Evolutionary conservation across 768 basidiomycete species (phyloP).

Genomic region (Floccularia luteovirens): DNA sequence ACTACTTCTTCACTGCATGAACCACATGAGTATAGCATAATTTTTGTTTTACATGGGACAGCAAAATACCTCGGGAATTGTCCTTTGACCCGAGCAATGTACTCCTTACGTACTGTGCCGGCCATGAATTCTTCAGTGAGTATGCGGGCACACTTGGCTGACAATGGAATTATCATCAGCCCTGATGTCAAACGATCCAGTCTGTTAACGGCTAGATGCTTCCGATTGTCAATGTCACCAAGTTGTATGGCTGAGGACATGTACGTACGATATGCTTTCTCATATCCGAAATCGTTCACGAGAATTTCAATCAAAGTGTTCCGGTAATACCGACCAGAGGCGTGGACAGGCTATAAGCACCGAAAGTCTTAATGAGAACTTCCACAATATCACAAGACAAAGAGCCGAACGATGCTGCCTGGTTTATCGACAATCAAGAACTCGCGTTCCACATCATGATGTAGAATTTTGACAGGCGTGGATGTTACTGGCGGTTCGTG

Average conservation of each 20-base stretch:
- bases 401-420: slow-evolving; percentile 80
- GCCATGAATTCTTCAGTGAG: slow-evolving; percentile 78
- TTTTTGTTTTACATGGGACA: no score
- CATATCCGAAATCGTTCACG: slow-evolving; percentile 73
- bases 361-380: not conserved
- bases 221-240: slow-evolving; percentile 5
- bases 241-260: slow-evolving; percentile 9
- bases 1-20: slow-evolving; percentile 68
- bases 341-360: slow-evolving; percentile 77
- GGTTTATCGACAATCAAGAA: slow-evolving; percentile 96
- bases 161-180: slow-evolving; percentile 87
- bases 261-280: slow-evolving; percentile 73
- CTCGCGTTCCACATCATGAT: slow-evolving; percentile 69
- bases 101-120: slow-evolving; percentile 84
- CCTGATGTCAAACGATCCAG: slow-evolving; percentile 93
- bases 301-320: slow-evolving; percentile 88
- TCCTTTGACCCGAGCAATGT: slow-evolving; percentile 83
- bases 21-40: no score
- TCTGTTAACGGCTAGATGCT: slow-evolving; percentile 78
- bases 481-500: slow-evolving; percentile 95
- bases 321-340: slow-evolving; percentile 83
- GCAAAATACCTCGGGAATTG: slow-evolving; percentile 87
- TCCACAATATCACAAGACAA: not conserved
- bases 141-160: slow-evolving; percentile 54
- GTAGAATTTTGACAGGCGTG: slow-evolving; percentile 71